These are phyloP conservation scores for Claviceps humidiphila DNA, from an alignment of 2,329 filamentous ascomycete genomes.

Conservation along the genomic window DNA sequence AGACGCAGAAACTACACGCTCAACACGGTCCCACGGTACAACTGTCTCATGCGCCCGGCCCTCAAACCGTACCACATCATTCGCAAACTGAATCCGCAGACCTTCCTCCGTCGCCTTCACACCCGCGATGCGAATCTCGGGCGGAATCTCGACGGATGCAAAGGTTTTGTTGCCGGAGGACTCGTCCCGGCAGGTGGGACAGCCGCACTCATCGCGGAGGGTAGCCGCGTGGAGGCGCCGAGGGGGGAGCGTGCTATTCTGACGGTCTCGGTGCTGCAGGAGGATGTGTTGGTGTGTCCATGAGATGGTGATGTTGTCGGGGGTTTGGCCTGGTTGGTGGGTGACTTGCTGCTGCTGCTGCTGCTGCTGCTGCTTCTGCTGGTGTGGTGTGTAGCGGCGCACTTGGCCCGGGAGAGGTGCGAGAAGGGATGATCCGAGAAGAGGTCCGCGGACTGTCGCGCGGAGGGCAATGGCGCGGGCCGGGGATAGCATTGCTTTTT, in stretches of 20 bases:
- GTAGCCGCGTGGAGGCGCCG: conserved; percentile 10
- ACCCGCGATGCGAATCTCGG: conserved; percentile 17
- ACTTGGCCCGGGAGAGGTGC: neutral
- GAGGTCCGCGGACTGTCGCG: too few relatives aligned
- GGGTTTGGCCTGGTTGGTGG: conserved; percentile 1
- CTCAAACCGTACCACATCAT: conserved; percentile 26
- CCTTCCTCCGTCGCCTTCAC: conserved; percentile 22
- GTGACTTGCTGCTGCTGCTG: conserved; percentile 4
- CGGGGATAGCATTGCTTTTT: too few relatives aligned
- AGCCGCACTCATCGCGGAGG: conserved; percentile 43
- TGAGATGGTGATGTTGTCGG: conserved; percentile 12
- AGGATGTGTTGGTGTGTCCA: conserved; percentile 16
- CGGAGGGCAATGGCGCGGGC: too few relatives aligned
- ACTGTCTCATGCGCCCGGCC: conserved; percentile 17
- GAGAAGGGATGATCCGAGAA: too few relatives aligned
- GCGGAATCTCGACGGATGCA: conserved; percentile 27
- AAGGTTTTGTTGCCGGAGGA: conserved; percentile 48
- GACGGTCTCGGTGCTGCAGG: conserved; percentile 3
- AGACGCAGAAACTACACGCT: conserved; percentile 9
- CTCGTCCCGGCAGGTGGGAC: conserved; percentile 37
- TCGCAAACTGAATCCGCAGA: conserved; percentile 47
- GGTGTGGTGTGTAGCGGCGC: neutral
- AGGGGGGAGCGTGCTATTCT: neutral
- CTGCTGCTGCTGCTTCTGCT: neutral
- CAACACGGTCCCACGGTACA: conserved; percentile 23